Conservation (phyloP, 768 basidiomycete species). For the Termitomyces sp. region DNA sequence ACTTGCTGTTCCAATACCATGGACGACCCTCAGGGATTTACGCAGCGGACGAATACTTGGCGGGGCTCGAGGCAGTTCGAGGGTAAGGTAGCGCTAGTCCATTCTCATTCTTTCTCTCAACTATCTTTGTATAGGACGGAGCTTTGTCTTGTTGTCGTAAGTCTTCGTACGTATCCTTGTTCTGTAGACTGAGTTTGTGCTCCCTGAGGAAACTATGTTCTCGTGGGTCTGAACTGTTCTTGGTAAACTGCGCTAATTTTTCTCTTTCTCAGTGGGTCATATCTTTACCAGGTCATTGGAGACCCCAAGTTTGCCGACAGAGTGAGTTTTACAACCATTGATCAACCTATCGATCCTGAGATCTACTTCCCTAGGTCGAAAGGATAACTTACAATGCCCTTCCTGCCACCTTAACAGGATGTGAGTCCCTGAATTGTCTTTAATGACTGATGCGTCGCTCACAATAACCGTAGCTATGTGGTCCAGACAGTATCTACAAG, state of each 20-base stretch:
- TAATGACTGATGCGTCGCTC: background rate
- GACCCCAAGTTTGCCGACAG: conserved; percentile 27
- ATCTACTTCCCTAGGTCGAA: conserved; percentile 25
- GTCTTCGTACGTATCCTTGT: conserved; percentile 9
- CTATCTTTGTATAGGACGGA: conserved; percentile 35
- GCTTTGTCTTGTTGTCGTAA: conserved; percentile 47
- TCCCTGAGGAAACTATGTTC: conserved; percentile 51
- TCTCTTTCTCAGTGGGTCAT: conserved; percentile 36
- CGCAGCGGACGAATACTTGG: conserved; percentile 53
- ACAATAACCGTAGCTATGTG: conserved; percentile 39
- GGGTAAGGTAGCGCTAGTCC: conserved; percentile 28
- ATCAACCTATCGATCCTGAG: background rate
- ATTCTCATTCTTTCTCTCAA: background rate
- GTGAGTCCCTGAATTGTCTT: conserved; percentile 23
- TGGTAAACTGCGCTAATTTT: background rate
- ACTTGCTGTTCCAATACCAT: conserved; percentile 53
- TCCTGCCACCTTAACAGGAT: conserved; percentile 41
- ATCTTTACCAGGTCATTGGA: conserved; percentile 50
- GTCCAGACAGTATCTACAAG: conserved; percentile 54
- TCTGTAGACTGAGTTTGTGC: background rate
- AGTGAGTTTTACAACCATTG: conserved; percentile 3
- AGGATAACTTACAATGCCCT: conserved; percentile 46
- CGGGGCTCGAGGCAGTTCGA: conserved; percentile 48
- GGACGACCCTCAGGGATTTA: conserved; percentile 52
- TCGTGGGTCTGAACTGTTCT: conserved; percentile 31